These are phyloP conservation scores for Penicillium sp. DNA, from an alignment of 2,329 filamentous ascomycete genomes.

Conservation along the genomic window DNA sequence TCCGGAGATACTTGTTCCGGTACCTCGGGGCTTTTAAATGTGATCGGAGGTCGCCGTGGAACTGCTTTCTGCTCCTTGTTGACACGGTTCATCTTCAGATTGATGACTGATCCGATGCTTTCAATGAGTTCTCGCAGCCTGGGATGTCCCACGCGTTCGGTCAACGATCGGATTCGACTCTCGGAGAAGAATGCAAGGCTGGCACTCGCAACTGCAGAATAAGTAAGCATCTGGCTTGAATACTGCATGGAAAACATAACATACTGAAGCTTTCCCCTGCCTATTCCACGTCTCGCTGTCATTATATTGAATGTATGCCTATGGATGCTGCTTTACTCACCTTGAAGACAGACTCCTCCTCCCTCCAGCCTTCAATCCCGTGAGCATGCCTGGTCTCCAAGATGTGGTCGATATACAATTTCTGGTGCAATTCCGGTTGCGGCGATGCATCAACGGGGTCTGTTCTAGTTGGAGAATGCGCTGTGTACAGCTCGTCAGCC, in stretches of 20 bases:
- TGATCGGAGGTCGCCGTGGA: conserved; percentile 10
- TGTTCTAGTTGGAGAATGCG: background rate
- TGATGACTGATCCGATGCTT: conserved; percentile 17
- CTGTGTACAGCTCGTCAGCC: background rate
- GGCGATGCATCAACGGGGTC: background rate
- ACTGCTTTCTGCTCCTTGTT: background rate
- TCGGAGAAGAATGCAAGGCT: conserved; percentile 36
- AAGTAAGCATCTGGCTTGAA: conserved; percentile 25
- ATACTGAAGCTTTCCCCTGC: conserved; percentile 7
- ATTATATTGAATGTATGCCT: background rate
- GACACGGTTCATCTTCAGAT: conserved; percentile 16
- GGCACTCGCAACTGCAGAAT: conserved; percentile 30
- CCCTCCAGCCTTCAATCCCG: conserved; percentile 13
- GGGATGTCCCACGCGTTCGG: conserved; percentile 22
- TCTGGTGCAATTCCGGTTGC: background rate
- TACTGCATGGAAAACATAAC: background rate
- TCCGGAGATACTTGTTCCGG: conserved; percentile 15
- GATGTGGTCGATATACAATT: conserved; percentile 20
- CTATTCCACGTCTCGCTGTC: background rate
- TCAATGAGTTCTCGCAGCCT: conserved; percentile 23
- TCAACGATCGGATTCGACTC: conserved; percentile 27
- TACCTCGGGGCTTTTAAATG: conserved; percentile 16
- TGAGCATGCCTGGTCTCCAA: conserved; percentile 17
- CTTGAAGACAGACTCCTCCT: conserved; percentile 20
- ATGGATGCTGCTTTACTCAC: conserved; percentile 8